phyloP scores from a whole-genome alignment of 2,329 filamentous ascomycete species.

The Xylaria sp. region DNA sequence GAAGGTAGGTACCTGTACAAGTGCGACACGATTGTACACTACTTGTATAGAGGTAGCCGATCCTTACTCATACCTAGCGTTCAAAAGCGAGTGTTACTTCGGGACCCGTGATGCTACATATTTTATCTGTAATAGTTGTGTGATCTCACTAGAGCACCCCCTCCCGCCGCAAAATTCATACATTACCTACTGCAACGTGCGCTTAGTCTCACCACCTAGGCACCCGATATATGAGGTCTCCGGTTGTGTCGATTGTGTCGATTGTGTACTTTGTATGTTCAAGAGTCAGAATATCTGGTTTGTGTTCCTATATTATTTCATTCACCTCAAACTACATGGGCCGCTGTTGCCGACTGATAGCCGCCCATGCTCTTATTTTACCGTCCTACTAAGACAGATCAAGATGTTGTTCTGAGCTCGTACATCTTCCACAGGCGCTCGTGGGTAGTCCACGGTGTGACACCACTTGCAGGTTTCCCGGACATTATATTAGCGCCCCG shows the following conservation, averaged over 20 bases:
- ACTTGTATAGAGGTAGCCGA: background rate
- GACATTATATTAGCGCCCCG: background rate
- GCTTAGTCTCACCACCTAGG: too few relatives aligned
- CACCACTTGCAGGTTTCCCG: slow-evolving; percentile 13
- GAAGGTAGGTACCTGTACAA: slow-evolving; percentile 3
- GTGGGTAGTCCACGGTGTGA: background rate
- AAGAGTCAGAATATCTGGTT: background rate
- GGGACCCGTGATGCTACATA: slow-evolving; percentile 4
- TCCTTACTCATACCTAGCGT: background rate
- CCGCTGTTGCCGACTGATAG: background rate
- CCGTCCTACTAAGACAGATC: background rate
- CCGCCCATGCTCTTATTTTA: background rate
- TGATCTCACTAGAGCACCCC: too few relatives aligned
- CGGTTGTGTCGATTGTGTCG: too few relatives aligned
- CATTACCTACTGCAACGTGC: background rate
- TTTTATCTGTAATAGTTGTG: too few relatives aligned
- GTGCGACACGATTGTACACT: background rate
- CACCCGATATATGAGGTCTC: too few relatives aligned
- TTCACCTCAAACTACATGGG: background rate
- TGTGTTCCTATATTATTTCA: background rate
- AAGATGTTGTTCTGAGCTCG: background rate
- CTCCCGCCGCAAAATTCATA: too few relatives aligned
- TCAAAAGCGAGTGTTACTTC: background rate
- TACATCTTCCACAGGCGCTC: background rate
- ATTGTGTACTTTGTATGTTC: too few relatives aligned